Percentiles rank a stretch among this genome's conserved stretches.
Evolutionary conservation across 2,329 filamentous ascomycete genomes (phyloP).

Genomic region (Fusarium brachygibbosum): DNA sequence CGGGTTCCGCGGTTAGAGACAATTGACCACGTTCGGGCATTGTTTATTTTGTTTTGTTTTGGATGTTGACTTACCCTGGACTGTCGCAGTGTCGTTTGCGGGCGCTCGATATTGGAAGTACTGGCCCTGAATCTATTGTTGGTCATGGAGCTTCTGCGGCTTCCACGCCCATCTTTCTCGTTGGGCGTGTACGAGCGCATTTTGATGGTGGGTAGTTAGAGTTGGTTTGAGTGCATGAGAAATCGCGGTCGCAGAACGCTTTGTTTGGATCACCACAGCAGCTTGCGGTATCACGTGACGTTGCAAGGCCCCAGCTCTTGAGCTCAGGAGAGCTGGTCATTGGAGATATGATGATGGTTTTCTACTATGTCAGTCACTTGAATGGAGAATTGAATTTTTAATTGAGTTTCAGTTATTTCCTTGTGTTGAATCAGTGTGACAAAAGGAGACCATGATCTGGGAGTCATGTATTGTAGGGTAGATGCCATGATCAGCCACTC

Average conservation of each 20-base stretch:
- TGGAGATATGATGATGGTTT: not conserved
- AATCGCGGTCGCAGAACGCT: constrained; percentile 27
- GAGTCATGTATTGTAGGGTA: not conserved
- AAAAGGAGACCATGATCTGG: not conserved
- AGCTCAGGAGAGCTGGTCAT: too few relatives aligned
- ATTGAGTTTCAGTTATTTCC: too few relatives aligned
- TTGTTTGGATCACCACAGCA: constrained; percentile 45
- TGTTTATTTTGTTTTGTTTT: constrained; percentile 43
- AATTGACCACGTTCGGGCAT: constrained; percentile 1
- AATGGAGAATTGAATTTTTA: not conserved
- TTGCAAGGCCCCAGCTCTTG: not conserved
- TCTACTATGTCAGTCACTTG: too few relatives aligned
- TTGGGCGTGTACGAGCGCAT: constrained; percentile 55
- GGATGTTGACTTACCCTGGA: constrained; percentile 56
- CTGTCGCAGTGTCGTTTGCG: constrained; percentile 54
- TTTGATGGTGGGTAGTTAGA: constrained; percentile 15
- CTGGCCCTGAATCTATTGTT: constrained; percentile 55
- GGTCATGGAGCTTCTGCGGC: constrained; percentile 47
- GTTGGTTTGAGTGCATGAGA: constrained; percentile 8
- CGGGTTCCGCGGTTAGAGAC: constrained; percentile 26
- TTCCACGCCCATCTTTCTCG: constrained; percentile 51
- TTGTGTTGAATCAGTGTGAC: not conserved
- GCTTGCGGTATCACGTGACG: constrained; percentile 43
- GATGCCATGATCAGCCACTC: not conserved
- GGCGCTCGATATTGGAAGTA: constrained; percentile 55